Conservation (phyloP, 305 asterid genomes). For the Fraxinus greggii region DNA sequence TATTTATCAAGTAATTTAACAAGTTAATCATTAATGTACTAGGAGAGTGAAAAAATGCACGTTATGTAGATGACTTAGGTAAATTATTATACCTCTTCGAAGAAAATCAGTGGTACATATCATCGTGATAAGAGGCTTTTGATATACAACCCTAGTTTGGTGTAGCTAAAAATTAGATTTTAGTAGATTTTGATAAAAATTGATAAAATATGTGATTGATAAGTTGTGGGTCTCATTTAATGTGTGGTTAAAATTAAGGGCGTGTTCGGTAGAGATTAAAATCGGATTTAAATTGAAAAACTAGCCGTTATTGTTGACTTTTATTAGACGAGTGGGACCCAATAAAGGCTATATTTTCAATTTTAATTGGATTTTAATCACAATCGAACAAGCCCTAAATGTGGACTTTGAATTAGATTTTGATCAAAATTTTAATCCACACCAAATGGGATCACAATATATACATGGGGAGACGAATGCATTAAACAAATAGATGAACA, state of each 20-base stretch:
- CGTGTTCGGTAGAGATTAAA: too few relatives aligned
- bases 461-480: not conserved
- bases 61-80: not conserved
- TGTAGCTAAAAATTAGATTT: not conserved
- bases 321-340: too few relatives aligned
- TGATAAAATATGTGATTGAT: not conserved
- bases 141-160: not conserved
- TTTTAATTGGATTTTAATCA: too few relatives aligned
- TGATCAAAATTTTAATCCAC: not conserved
- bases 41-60: not conserved
- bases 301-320: too few relatives aligned
- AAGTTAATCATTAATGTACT: not conserved
- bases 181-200: too few relatives aligned
- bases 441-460: not conserved
- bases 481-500: not conserved
- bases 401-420: not conserved
- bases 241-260: not conserved
- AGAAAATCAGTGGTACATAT: not conserved
- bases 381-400: too few relatives aligned
- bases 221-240: not conserved
- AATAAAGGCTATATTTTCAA: too few relatives aligned
- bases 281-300: too few relatives aligned
- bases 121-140: not conserved
- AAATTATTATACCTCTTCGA: not conserved
- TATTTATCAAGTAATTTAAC: not conserved